Evolutionary conservation across 495 filamentous ascomycete genomes (phyloP).

Genomic region (Margaritispora aquatica): DNA sequence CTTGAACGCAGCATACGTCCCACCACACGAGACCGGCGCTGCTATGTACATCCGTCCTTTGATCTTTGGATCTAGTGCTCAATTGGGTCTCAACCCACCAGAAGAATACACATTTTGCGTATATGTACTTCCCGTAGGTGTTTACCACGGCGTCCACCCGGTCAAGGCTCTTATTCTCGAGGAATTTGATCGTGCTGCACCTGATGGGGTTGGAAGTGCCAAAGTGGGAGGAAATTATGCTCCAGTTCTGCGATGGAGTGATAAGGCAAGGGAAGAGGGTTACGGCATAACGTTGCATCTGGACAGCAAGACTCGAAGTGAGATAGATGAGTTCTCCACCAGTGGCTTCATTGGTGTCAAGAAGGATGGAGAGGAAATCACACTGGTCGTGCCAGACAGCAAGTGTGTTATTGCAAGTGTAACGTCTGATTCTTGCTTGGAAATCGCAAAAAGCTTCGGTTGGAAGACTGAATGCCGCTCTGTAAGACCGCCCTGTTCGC

Average conservation of each 20-base stretch:
- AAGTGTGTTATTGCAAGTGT: constrained; percentile 78
- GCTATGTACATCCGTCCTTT: constrained; percentile 86
- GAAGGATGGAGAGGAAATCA: constrained; percentile 52
- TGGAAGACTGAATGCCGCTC: constrained; percentile 60
- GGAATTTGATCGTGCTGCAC: constrained; percentile 68
- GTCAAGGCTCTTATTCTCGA: constrained; percentile 76
- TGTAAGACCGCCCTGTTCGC: constrained; percentile 27
- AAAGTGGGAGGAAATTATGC: constrained; percentile 79
- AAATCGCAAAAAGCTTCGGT: constrained; percentile 60
- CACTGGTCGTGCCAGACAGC: constrained; percentile 72
- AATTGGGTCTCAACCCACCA: constrained; percentile 73
- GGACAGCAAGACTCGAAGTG: constrained; percentile 69
- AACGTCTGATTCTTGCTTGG: constrained; percentile 62
- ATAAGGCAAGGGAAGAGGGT: constrained; percentile 62
- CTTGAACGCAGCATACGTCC: constrained; percentile 82
- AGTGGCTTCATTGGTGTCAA: constrained; percentile 75
- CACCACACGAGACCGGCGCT: constrained; percentile 74
- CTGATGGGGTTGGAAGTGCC: constrained; percentile 65
- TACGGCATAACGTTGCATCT: constrained; percentile 85
- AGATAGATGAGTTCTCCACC: constrained; percentile 88
- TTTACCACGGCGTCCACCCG: constrained; percentile 80
- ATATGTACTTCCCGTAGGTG: constrained; percentile 78
- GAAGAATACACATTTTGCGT: constrained; percentile 87
- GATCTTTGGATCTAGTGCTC: constrained; percentile 75
- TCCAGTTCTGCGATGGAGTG: constrained; percentile 75